Evolutionary conservation across 1,284 basidiomycete genomes (phyloP), one percentile per base, ranked within the genome.

Genomic region (Neolentinus lepideus): DNA sequence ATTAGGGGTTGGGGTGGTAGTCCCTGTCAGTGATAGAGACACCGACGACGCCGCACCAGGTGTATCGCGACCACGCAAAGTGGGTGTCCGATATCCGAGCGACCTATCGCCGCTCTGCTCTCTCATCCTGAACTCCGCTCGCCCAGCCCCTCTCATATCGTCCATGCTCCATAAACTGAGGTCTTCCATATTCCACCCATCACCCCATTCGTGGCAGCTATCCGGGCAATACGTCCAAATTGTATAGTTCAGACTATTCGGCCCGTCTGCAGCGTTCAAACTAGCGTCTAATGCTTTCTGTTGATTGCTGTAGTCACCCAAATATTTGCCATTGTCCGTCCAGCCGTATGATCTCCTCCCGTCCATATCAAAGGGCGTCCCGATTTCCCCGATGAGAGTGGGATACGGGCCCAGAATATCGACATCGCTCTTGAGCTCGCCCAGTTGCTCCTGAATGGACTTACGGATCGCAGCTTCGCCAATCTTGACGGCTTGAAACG

Each of bases 101-200:
- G 52, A 51, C 57, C 8, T n/a, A 11, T 53, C 51, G 6, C 31
- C 51, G 16, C 51, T 21, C 31, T 24, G 19, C 59, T 64, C 67
- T 61, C 65, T 69, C 68, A 31, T 31, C 4, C 29, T 31, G 29
- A 31, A 31, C 29, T 31, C 29, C 61, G 14, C 60, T 61, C 2
- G 60, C 63, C 33, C 60, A 64, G 55, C 62, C 69, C 62, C 43
- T 25, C 66, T 71, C 62, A 84, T 60, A 66, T 96, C 95, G 65
- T 96, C 92, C 1, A 67, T 62, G 62, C 88, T 89, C 92, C 92
- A 98, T 11, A 96, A 62, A 59, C 92, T 94, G 56, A 98, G 71
- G 71, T 98, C 96, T 72, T 99, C 96, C 70, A 92, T 85, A 68
- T 98, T 95, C 95, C 95, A 99, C 1, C 86, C 85, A 68, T 98